Conservation (phyloP, 2,329 filamentous ascomycete species). For the Pyrenophora seminiperda region DNA sequence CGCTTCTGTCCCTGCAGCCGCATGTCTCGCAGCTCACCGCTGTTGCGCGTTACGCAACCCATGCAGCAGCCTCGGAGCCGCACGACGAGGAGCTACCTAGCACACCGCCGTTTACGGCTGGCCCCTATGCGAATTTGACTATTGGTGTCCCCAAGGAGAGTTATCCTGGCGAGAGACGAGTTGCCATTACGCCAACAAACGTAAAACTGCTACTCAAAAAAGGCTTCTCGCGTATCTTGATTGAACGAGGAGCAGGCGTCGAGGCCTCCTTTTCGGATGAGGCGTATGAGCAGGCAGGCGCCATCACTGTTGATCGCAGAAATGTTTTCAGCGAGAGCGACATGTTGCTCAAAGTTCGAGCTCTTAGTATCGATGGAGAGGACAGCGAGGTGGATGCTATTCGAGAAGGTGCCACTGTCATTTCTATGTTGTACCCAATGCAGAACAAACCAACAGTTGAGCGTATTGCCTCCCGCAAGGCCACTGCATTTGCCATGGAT, state of each 20-base stretch:
- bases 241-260: slow-evolving; percentile 80
- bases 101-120: slow-evolving; percentile 44
- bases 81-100: slow-evolving; percentile 45
- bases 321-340: slow-evolving; percentile 76
- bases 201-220: slow-evolving; percentile 83
- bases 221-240: slow-evolving; percentile 75
- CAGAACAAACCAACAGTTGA: slow-evolving; percentile 79
- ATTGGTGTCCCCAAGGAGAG: slow-evolving; percentile 81
- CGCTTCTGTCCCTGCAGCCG: slow-evolving; percentile 34
- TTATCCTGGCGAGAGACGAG: slow-evolving; percentile 78
- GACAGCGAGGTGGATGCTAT: slow-evolving; percentile 71
- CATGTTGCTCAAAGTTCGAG: slow-evolving; percentile 83
- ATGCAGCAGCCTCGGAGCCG: slow-evolving; percentile 33
- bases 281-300: slow-evolving; percentile 78
- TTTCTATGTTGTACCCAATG: slow-evolving; percentile 81
- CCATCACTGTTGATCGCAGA: slow-evolving; percentile 71
- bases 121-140: slow-evolving; percentile 72
- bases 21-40: slow-evolving; percentile 33
- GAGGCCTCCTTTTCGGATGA: slow-evolving; percentile 78
- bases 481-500: slow-evolving; percentile 88
- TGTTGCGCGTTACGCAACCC: slow-evolving; percentile 40
- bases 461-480: slow-evolving; percentile 70
- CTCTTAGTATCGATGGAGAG: slow-evolving; percentile 64
- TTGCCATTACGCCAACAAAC: slow-evolving; percentile 84
- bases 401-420: slow-evolving; percentile 71